A percentile compares a stretch with the other conserved stretches of the same genome.
These are phyloP conservation scores for Orbilia brochopaga DNA, from an alignment of 2,329 filamentous ascomycete genomes.

Conservation along the genomic window DNA sequence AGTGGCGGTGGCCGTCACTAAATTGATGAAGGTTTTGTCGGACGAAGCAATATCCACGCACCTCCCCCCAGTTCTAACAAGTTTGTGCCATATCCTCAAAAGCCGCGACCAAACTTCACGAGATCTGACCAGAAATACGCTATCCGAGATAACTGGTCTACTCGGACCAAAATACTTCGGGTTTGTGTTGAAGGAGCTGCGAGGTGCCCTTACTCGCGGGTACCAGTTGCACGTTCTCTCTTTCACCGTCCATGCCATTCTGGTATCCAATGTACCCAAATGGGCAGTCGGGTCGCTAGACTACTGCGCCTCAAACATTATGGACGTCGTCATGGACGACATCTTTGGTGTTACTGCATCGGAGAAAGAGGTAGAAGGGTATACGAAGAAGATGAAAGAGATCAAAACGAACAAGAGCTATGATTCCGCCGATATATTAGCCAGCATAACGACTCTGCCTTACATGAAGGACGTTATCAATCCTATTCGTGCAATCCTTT, in stretches of 20 bases:
- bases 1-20: constrained; percentile 85
- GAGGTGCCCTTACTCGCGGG: constrained; percentile 79
- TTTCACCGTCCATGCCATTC: constrained; percentile 89
- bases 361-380: constrained; percentile 96
- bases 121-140: constrained; percentile 86
- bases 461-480: constrained; percentile 76
- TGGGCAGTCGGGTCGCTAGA: constrained; percentile 84
- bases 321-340: constrained; percentile 92
- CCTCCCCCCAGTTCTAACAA: constrained; percentile 82
- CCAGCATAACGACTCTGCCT: constrained; percentile 77
- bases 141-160: constrained; percentile 80
- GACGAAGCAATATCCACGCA: constrained; percentile 73
- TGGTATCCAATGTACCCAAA: constrained; percentile 74
- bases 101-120: constrained; percentile 87
- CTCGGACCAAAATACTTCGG: constrained; percentile 83
- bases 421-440: constrained; percentile 93
- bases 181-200: constrained; percentile 90
- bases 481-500: constrained; percentile 77
- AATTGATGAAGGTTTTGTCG: constrained; percentile 81
- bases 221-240: constrained; percentile 95
- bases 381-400: constrained; percentile 94
- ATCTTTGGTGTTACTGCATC: constrained; percentile 91
- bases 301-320: constrained; percentile 79
- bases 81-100: constrained; percentile 89
- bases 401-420: constrained; percentile 98